Conservation (phyloP, 805 yeast genomes). For the Ogataea henricii region DNA sequence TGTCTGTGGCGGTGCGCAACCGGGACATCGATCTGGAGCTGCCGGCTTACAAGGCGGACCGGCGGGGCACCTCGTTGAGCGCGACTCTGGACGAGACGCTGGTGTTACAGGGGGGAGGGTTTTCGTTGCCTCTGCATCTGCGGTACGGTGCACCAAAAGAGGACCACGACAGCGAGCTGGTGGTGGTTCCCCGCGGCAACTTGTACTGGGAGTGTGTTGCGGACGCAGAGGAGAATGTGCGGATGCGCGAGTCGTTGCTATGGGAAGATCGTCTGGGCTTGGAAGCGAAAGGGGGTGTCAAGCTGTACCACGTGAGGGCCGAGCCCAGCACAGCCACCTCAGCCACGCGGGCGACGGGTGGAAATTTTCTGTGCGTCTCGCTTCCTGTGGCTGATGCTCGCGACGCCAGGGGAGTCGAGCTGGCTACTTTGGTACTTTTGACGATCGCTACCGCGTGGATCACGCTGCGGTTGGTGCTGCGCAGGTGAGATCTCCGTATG, state of each 20-base stretch:
- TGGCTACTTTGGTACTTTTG: slow-evolving; percentile 16
- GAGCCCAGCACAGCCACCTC: background rate
- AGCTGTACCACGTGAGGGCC: slow-evolving; percentile 19
- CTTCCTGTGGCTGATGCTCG: slow-evolving; percentile 20
- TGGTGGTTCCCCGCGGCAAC: slow-evolving; percentile 23
- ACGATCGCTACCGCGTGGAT: slow-evolving; percentile 14
- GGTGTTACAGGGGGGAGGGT: slow-evolving; percentile 14
- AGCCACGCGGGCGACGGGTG: background rate
- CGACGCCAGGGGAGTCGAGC: slow-evolving; percentile 17
- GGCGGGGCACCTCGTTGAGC: slow-evolving; percentile 28
- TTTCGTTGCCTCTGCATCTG: slow-evolving; percentile 36
- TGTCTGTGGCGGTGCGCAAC: slow-evolving; percentile 16
- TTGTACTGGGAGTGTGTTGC: slow-evolving; percentile 32
- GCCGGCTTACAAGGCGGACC: slow-evolving; percentile 30
- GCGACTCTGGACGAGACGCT: slow-evolving; percentile 21
- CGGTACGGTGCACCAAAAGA: slow-evolving; percentile 31
- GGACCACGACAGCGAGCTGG: slow-evolving; percentile 6
- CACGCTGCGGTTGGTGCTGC: background rate
- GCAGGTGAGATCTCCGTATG: background rate
- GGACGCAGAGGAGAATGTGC: slow-evolving; percentile 10
- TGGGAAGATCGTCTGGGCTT: slow-evolving; percentile 25
- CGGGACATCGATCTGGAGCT: slow-evolving; percentile 34
- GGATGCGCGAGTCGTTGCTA: slow-evolving; percentile 24
- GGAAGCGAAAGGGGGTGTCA: slow-evolving; percentile 13
- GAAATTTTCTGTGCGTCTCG: background rate